These are phyloP conservation scores for Paramecium bursaria DNA, from an alignment of 73 alveolate genomes.

Conservation along the genomic window DNA sequence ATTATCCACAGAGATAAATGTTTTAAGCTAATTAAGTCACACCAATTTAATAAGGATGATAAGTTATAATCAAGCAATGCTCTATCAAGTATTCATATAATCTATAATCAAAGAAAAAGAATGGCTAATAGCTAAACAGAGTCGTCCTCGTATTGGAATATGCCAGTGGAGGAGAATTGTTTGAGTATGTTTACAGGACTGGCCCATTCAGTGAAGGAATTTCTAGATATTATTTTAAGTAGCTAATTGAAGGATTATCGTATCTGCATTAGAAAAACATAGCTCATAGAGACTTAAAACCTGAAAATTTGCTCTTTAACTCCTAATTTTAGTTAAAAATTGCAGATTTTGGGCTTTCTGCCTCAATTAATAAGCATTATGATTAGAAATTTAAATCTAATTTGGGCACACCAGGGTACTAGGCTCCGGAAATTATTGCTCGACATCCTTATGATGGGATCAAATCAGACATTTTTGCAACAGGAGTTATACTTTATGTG, in stretches of 20 bases:
- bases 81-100: no score
- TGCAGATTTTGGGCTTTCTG: constrained; percentile 13
- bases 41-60: no score
- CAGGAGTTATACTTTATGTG: constrained; percentile 17
- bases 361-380: neutral
- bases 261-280: constrained; percentile 11
- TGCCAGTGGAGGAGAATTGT: constrained; percentile 1
- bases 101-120: no score
- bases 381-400: neutral
- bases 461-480: neutral
- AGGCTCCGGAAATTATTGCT: neutral
- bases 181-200: constrained; percentile 6
- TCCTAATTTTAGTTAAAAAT: neutral
- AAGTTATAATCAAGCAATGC: no score
- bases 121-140: no score
- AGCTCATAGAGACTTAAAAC: constrained; percentile 29
- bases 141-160: constrained; percentile 37
- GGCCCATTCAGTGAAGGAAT: constrained; percentile 34
- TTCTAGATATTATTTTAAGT: constrained; percentile 14
- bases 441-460: neutral
- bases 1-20: no score
- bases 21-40: no score
- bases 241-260: constrained; percentile 1
- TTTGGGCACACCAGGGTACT: neutral
- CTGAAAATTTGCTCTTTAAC: constrained; percentile 27